These are phyloP conservation scores for Kluyveromyces sp. DNA, from an alignment of 1,139 yeast genomes.

Conservation along the genomic window DNA sequence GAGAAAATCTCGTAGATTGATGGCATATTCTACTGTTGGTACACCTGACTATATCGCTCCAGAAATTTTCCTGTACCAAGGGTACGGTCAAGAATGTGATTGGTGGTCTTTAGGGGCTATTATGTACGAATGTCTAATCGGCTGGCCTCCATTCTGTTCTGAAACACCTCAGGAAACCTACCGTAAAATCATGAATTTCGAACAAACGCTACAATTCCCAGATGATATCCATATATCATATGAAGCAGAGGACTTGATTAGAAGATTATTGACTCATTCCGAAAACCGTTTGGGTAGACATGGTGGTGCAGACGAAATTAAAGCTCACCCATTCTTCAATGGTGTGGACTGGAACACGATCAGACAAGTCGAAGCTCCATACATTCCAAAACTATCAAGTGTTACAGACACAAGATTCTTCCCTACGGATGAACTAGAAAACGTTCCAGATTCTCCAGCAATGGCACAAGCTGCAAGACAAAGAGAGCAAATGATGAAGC, in stretches of 20 bases:
- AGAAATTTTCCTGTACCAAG: slow-evolving; percentile 92
- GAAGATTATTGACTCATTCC: slow-evolving; percentile 71
- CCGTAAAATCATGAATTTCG: slow-evolving; percentile 91
- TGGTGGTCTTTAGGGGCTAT: slow-evolving; percentile 99
- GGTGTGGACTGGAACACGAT: slow-evolving; percentile 97
- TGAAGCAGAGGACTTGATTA: slow-evolving; percentile 87
- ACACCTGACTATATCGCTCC: slow-evolving; percentile 99
- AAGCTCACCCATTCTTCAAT: slow-evolving; percentile 85
- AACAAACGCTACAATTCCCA: slow-evolving; percentile 86
- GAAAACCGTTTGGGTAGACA: slow-evolving; percentile 85
- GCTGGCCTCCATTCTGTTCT: slow-evolving; percentile 99
- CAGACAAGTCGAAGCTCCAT: slow-evolving; percentile 90
- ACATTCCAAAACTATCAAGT: slow-evolving; percentile 74
- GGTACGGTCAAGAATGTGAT: slow-evolving; percentile 98
- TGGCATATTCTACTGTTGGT: slow-evolving; percentile 99
- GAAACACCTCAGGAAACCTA: slow-evolving; percentile 99
- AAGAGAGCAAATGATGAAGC: slow-evolving; percentile 33
- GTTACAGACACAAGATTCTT: slow-evolving; percentile 95
- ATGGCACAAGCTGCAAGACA: slow-evolving; percentile 63
- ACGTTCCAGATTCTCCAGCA: slow-evolving; percentile 91
- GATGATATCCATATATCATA: slow-evolving; percentile 92
- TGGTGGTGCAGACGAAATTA: slow-evolving; percentile 91
- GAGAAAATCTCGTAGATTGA: slow-evolving; percentile 90
- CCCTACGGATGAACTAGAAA: slow-evolving; percentile 96
- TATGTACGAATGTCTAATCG: slow-evolving; percentile 96